Evolutionary conservation across 2,329 filamentous ascomycete species (phyloP), one percentile per base, ranked within the genome.

Genomic region (Massarina eburnea): DNA sequence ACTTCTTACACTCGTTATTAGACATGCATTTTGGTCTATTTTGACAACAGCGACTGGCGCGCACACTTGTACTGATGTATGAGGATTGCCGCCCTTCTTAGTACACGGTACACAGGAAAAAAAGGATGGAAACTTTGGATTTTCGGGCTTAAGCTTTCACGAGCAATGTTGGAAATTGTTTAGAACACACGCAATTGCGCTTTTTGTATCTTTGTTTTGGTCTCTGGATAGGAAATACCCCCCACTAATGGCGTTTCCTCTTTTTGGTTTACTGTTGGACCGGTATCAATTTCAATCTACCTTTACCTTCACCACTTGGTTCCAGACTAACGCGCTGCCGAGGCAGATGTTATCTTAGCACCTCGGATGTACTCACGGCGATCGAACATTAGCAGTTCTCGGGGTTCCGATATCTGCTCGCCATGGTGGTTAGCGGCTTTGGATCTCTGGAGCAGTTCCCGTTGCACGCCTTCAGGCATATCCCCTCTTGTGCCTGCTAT

Each of bases 201-300:
- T 36, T 29, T 30, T 14, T 35, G 14, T 37, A 21, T 37, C 43
- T 40, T 15, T 22, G 39, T 39, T 20, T 37, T 39, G 37, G 41
- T 26, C 17, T 48, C 36, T 41, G 46, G 40, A 46, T 44, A 44
- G 43, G 45, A 42, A 48, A 52, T 49, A 52, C 24, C 50, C 50
- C 50, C 38, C 22, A 49, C 42, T 52, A 42, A 37, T 43, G 19
- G 38, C 39, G 36, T 41, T 22, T 34, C 12, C 8, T 41, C 32
- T 12, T 38, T 20, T 10, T 26, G 7, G 6, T 26, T 26, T 10
- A 26, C 10, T 6, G 7, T 6, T 10, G 24, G 24, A 7, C n/a
- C n/a, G n/a, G 10, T 26, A 26, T 26, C 24, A 26, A 26, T 10
- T 26, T 7, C 24, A 26, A 26, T 7, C 24, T 7, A 26, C 24